phyloP scores from a whole-genome alignment of 805 yeast species.

The Schwanniomyces vanrijiae region DNA sequence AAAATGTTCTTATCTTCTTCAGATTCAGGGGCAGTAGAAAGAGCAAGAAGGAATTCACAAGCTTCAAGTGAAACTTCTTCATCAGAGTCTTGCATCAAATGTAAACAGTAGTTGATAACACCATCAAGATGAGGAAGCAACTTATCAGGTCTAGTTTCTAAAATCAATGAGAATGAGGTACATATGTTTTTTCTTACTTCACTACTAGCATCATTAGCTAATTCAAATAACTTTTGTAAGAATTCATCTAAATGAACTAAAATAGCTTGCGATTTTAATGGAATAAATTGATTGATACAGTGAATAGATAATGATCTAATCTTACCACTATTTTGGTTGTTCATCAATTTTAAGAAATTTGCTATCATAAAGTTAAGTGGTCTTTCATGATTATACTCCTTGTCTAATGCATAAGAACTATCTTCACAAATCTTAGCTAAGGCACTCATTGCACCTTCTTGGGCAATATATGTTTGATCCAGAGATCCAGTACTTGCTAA shows the following conservation, averaged over 20 bases:
- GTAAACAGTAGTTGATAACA: constrained; percentile 80
- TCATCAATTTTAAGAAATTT: constrained; percentile 54
- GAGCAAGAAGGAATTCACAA: constrained; percentile 81
- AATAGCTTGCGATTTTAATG: constrained; percentile 66
- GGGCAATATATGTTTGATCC: constrained; percentile 25
- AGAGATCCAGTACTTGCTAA: constrained; percentile 43
- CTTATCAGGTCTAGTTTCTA: constrained; percentile 80
- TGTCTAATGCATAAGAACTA: constrained; percentile 62
- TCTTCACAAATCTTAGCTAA: constrained; percentile 90
- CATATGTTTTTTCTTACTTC: constrained; percentile 75
- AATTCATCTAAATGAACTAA: constrained; percentile 65
- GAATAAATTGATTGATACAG: constrained; percentile 76
- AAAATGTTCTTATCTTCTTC: constrained; percentile 38
- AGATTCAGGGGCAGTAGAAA: constrained; percentile 65
- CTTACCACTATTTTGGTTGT: constrained; percentile 35
- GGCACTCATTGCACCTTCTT: constrained; percentile 80
- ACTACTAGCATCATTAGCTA: constrained; percentile 63
- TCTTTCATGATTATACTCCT: constrained; percentile 60
- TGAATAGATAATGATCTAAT: constrained; percentile 64
- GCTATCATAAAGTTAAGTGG: constrained; percentile 72
- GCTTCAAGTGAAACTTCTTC: constrained; percentile 87
- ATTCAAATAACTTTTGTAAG: constrained; percentile 59
- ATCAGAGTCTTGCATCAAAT: constrained; percentile 57
- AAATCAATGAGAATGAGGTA: constrained; percentile 65
- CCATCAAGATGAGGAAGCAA: constrained; percentile 79